Percentiles rank a stretch among this genome's conserved stretches.
These are phyloP conservation scores for Apiospora koreana DNA, from an alignment of 2,329 filamentous ascomycete genomes.

Conservation along the genomic window DNA sequence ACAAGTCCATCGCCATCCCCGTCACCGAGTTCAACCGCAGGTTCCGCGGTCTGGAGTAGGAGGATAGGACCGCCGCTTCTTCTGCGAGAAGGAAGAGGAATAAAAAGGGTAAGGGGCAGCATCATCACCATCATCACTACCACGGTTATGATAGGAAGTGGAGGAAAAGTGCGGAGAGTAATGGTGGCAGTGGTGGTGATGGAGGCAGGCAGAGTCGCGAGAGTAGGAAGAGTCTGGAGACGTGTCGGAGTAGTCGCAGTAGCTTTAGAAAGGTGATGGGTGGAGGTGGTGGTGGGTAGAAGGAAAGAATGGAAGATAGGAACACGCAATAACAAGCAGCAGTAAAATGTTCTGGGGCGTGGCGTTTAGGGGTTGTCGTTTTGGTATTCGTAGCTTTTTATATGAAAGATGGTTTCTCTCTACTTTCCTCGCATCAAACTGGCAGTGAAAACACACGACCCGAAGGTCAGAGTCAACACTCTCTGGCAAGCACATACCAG, in stretches of 20 bases:
- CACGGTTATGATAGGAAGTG: not conserved
- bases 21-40: slow-evolving; percentile 68
- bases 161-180: not conserved
- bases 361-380: not conserved
- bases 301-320: too few relatives aligned
- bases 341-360: too few relatives aligned
- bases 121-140: not conserved
- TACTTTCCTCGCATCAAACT: too few relatives aligned
- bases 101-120: not conserved
- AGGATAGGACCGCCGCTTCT: not conserved
- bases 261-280: too few relatives aligned
- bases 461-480: too few relatives aligned
- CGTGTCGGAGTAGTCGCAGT: too few relatives aligned
- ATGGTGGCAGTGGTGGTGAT: not conserved
- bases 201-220: not conserved
- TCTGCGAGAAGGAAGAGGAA: not conserved
- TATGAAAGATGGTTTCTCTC: not conserved
- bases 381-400: not conserved
- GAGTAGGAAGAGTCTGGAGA: not conserved
- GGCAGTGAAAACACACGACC: too few relatives aligned
- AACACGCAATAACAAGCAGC: too few relatives aligned
- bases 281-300: too few relatives aligned
- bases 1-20: slow-evolving; percentile 65
- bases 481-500: too few relatives aligned
- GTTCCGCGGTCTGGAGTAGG: slow-evolving; percentile 48